A percentile compares a stretch with the other conserved stretches of the same genome.
These are phyloP conservation scores for Nigrospora sphaerica DNA, from an alignment of 2,329 filamentous ascomycete species.

Conservation along the genomic window DNA sequence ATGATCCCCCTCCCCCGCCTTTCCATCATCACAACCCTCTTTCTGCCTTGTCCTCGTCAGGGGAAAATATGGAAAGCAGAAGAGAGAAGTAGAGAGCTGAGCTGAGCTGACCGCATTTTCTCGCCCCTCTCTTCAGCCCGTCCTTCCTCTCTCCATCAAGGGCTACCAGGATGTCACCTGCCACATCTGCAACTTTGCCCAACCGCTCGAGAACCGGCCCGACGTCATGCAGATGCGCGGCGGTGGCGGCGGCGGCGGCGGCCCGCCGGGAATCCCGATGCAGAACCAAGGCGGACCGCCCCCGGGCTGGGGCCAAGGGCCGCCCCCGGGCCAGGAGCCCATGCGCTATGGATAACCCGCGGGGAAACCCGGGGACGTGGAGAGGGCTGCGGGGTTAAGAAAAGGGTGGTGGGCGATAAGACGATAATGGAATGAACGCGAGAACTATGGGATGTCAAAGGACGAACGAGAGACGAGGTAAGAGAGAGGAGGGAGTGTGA, in stretches of 20 bases:
- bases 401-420: not conserved
- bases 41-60: not conserved
- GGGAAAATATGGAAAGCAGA: not conserved
- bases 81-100: not conserved
- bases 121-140: conserved; percentile 36
- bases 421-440: too few species aligned
- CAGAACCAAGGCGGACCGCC: conserved; percentile 23
- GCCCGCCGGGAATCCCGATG: conserved; percentile 25
- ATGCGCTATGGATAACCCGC: conserved; percentile 5
- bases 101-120: not conserved
- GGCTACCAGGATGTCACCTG: conserved; percentile 65
- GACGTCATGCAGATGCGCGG: conserved; percentile 48
- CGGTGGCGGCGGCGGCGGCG: conserved; percentile 25
- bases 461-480: not conserved
- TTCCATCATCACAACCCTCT: not conserved
- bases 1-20: not conserved
- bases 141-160: conserved; percentile 63
- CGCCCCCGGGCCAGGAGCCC: conserved; percentile 7
- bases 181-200: conserved; percentile 69
- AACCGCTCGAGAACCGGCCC: conserved; percentile 52
- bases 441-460: not conserved
- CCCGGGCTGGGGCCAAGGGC: conserved; percentile 22
- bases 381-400: not conserved
- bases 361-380: not conserved
- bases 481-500: not conserved